phyloP scores from a whole-genome alignment of 2,329 filamentous ascomycete genomes.

The Hirsutella thompsonii region DNA sequence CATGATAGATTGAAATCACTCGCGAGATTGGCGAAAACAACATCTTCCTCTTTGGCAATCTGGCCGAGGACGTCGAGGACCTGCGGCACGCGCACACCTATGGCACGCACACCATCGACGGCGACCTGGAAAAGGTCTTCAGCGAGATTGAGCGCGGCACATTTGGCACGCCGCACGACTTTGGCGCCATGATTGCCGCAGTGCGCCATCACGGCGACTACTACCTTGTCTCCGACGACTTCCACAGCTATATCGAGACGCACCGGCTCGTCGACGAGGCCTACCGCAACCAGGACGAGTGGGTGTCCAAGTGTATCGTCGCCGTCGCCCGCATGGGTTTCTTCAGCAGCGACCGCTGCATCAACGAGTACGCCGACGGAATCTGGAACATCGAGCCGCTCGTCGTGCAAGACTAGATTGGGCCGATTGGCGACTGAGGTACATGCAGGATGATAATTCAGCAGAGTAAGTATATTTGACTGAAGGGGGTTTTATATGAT shows the following conservation, averaged over 20 bases:
- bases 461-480: too few relatives aligned
- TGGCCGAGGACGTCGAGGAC: slow-evolving; percentile 93
- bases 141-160: slow-evolving; percentile 63
- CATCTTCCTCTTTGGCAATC: slow-evolving; percentile 95
- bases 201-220: slow-evolving; percentile 92
- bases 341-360: slow-evolving; percentile 90
- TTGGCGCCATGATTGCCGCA: slow-evolving; percentile 69
- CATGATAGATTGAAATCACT: slow-evolving; percentile 72
- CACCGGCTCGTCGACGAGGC: slow-evolving; percentile 84
- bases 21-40: slow-evolving; percentile 93
- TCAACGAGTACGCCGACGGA: slow-evolving; percentile 90
- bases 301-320: slow-evolving; percentile 81
- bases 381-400: slow-evolving; percentile 96
- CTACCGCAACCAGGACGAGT: slow-evolving; percentile 84
- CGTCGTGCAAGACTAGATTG: slow-evolving; percentile 27
- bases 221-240: slow-evolving; percentile 96
- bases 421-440: too few relatives aligned
- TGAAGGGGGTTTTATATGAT: too few relatives aligned
- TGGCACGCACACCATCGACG: slow-evolving; percentile 63
- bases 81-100: slow-evolving; percentile 85
- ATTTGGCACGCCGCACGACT: slow-evolving; percentile 70
- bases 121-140: slow-evolving; percentile 70
- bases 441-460: too few relatives aligned
- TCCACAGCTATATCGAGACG: slow-evolving; percentile 86
- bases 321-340: slow-evolving; percentile 93